Base-by-base conservation (phyloP, 352 stramenopile species). In the Sclerospora graminicola region DNA sequence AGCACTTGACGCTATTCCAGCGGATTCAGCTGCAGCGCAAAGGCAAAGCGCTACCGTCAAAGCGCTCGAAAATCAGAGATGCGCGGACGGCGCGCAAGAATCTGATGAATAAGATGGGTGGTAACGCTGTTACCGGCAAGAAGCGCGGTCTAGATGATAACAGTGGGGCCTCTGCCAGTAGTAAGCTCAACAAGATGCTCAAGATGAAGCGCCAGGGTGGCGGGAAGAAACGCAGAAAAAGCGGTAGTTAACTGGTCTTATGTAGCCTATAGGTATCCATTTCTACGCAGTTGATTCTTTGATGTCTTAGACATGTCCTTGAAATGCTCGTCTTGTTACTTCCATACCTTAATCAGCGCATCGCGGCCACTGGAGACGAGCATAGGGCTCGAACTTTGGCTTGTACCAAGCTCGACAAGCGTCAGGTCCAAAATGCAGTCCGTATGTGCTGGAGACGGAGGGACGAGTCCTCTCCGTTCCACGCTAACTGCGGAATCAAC, bases 391-490 rank as follows among this genome's bases (percentile, higher is more conserved):
- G 41, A 41, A 51, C 57, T 60, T 31, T 63, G 53, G 33, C 48
- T 63, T 5, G 72, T 77, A 30, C 93, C 90, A 35, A 96, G 69
- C 38, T 97, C 82, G n/a, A 97, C 67, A 10, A 96, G 66, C 55
- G 97, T 96, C 35, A 98, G 58, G 52, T 98, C 95, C 29, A 97
- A 64, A 45, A 98, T 96, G 35, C 89, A 95, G 66, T 98, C 95
- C 33, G 82, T 81, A 60, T 98, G 90, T 13, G 76, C 69, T 8
- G 86, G 81, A 18, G 90, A 93, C 30, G 87, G 76, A 24, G 77
- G 68, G 13, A 89, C 75, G 23, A 95, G 67, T 4, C 94, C 91
- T 59, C 92, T 79, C 14, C 83, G 63, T 54, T 95, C 80, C 53
- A 89, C 84, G n/a, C 86, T 73, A 66, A 80, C 63, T 35, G 85